Conservation (phyloP, 2,329 filamentous ascomycete species). For the Colletotrichum sublineola region DNA sequence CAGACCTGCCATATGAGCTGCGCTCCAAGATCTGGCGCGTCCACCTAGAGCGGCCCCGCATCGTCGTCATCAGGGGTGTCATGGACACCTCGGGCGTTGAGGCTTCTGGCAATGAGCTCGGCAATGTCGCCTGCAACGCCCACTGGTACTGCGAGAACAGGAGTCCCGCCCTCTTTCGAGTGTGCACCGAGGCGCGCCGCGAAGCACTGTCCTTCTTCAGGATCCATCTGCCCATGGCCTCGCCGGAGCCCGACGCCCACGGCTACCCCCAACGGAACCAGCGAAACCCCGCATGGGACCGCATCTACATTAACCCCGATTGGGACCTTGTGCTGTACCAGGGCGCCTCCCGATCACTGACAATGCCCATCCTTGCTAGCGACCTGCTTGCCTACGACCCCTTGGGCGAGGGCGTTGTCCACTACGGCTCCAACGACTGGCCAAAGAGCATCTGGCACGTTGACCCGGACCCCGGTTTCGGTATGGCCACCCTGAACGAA, state of each 20-base stretch:
- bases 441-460: conserved; percentile 38
- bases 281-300: conserved; percentile 41
- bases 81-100: conserved; percentile 25
- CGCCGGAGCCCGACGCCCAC: conserved; percentile 25
- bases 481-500: conserved; percentile 39
- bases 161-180: conserved; percentile 41
- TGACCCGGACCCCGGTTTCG: conserved; percentile 30
- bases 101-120: conserved; percentile 28
- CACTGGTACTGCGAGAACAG: conserved; percentile 43
- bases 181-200: conserved; percentile 41
- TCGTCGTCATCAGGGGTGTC: conserved; percentile 41
- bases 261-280: conserved; percentile 30
- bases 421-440: conserved; percentile 42
- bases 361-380: conserved; percentile 42
- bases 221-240: conserved; percentile 41
- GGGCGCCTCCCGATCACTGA: conserved; percentile 23
- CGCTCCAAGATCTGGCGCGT: conserved; percentile 43
- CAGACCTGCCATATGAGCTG: conserved; percentile 41
- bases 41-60: conserved; percentile 39
- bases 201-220: conserved; percentile 43
- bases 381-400: conserved; percentile 43
- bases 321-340: conserved; percentile 44
- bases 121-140: conserved; percentile 35
- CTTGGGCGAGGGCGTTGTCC: conserved; percentile 30
- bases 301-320: conserved; percentile 43